Percentiles rank a stretch among this genome's conserved stretches.
Evolutionary conservation across 768 basidiomycete genomes (phyloP).

Genomic region (Pleurotus salmoneostramineus): DNA sequence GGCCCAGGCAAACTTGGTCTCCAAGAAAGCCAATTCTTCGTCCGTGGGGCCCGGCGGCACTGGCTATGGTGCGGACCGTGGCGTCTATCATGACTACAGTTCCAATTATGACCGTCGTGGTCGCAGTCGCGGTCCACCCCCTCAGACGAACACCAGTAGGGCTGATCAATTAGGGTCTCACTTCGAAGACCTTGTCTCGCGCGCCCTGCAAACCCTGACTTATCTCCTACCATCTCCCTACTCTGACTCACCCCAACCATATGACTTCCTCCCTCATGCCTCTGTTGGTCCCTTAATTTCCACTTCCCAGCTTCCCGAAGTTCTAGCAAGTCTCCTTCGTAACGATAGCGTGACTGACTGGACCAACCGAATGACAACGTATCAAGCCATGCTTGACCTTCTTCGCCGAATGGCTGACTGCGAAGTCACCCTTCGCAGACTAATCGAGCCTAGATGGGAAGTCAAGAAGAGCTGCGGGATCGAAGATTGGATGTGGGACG

Average conservation of each 20-base stretch:
- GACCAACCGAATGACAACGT: conserved; percentile 40
- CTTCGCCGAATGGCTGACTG: conserved; percentile 46
- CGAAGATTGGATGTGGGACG: conserved; percentile 44
- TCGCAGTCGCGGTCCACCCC: neutral
- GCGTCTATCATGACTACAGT: neutral
- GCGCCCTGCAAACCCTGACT: conserved; percentile 33
- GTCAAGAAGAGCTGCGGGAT: conserved; percentile 35
- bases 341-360: conserved; percentile 57
- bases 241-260: conserved; percentile 33
- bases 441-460: conserved; percentile 37
- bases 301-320: conserved; percentile 41
- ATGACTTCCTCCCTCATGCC: conserved; percentile 47
- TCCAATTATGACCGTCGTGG: neutral
- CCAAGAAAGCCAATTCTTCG: conserved; percentile 14
- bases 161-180: conserved; percentile 18
- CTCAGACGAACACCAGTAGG: neutral
- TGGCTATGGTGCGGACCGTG: conserved; percentile 36
- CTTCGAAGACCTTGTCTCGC: conserved; percentile 37
- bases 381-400: conserved; percentile 44
- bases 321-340: conserved; percentile 41
- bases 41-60: conserved; percentile 51
- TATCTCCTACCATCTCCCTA: conserved; percentile 44
- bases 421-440: conserved; percentile 41
- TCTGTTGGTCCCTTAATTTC: conserved; percentile 37
- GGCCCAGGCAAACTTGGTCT: conserved; percentile 25